Evolutionary conservation across 345 rosid genomes (phyloP).

Genomic region (Litchi chinensis): DNA sequence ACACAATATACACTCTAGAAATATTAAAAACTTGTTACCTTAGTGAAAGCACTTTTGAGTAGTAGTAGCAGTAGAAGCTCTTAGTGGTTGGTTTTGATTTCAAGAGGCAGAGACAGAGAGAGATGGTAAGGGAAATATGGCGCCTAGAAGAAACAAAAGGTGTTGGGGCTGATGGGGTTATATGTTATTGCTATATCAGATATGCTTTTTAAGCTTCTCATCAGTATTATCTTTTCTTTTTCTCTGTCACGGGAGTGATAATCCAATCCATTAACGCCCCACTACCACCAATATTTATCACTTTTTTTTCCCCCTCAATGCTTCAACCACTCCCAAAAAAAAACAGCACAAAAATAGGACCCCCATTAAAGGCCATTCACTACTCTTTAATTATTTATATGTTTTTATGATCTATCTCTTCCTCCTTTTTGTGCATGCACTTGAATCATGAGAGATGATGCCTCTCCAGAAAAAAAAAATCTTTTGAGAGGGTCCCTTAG

Average conservation of each 20-base stretch:
- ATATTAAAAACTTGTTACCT: background rate
- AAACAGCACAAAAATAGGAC: conserved; percentile 4
- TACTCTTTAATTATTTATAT: background rate
- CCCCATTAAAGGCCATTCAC: background rate
- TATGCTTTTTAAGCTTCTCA: conserved; percentile 9
- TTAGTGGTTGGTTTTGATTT: background rate
- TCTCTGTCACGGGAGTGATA: conserved; percentile 34
- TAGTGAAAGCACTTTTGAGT: background rate
- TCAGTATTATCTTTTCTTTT: background rate
- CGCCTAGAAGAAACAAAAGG: conserved; percentile 4
- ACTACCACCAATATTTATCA: conserved; percentile 29
- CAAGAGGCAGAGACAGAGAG: background rate
- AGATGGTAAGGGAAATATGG: background rate
- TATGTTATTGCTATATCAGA: background rate
- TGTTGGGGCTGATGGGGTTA: background rate
- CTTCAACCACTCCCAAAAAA: conserved; percentile 36
- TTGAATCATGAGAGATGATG: conserved; percentile 26
- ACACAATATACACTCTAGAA: background rate
- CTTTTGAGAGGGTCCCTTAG: too few species aligned
- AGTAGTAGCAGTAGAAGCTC: background rate
- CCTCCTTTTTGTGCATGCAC: conserved; percentile 21
- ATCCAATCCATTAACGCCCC: conserved; percentile 33
- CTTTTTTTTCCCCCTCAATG: conserved; percentile 31
- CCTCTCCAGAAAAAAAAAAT: background rate
- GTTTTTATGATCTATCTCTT: background rate